Evolutionary conservation across 495 filamentous ascomycete genomes (phyloP).

Genomic region (Hypoxylon fragiforme): DNA sequence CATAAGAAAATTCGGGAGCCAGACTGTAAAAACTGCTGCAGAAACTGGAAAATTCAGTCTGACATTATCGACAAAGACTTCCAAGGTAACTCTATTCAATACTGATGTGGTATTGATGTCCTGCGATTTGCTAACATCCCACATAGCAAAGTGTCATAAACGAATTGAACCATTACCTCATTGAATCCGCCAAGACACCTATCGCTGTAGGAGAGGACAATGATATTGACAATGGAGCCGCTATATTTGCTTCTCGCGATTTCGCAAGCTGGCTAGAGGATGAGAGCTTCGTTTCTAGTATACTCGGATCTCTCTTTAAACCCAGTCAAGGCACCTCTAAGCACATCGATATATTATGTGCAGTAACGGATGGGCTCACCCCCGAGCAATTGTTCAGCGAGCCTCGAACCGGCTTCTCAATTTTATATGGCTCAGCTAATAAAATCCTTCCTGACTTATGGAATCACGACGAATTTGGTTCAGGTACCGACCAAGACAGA

Average conservation of each 20-base stretch:
- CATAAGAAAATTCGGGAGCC: constrained; percentile 8
- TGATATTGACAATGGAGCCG: constrained; percentile 24
- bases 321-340: not conserved
- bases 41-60: constrained; percentile 27
- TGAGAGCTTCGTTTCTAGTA: constrained; percentile 36
- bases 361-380: constrained; percentile 43
- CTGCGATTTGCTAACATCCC: not conserved
- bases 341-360: constrained; percentile 38
- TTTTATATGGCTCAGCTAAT: constrained; percentile 39
- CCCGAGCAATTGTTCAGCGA: constrained; percentile 20
- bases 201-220: not conserved
- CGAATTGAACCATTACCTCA: constrained; percentile 6
- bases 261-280: constrained; percentile 47
- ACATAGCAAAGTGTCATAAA: constrained; percentile 14
- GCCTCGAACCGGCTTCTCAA: constrained; percentile 44
- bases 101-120: not conserved
- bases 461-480: constrained; percentile 12
- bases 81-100: constrained; percentile 27
- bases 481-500: constrained; percentile 3
- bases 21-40: constrained; percentile 5
- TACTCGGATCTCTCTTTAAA: constrained; percentile 32
- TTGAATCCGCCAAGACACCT: not conserved
- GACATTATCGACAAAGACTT: constrained; percentile 12
- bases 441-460: constrained; percentile 43
- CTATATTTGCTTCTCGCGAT: constrained; percentile 42